Evolutionary conservation across 2,329 filamentous ascomycete genomes (phyloP).

Genomic region (Paecilomyces sp.): DNA sequence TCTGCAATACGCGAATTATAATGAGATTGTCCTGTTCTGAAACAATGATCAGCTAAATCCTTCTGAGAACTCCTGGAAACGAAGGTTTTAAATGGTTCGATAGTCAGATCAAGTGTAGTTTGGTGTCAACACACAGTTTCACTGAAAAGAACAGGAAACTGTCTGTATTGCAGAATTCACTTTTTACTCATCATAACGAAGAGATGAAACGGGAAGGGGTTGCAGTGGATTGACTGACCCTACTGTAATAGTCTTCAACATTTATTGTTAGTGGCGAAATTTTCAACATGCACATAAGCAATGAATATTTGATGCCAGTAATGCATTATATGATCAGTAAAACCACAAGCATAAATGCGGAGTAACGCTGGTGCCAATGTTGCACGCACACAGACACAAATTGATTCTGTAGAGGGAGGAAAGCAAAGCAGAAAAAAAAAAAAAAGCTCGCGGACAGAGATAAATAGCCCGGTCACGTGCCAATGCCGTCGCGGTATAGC

Average conservation of each 20-base stretch:
- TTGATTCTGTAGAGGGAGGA: not conserved
- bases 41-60: not conserved
- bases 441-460: not conserved
- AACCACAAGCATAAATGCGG: not conserved
- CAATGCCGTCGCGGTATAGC: not conserved
- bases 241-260: not conserved
- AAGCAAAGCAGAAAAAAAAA: conserved; percentile 2
- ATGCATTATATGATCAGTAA: not conserved
- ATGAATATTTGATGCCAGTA: not conserved
- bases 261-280: not conserved
- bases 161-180: conserved; percentile 43
- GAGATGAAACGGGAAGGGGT: not conserved
- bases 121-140: conserved; percentile 37
- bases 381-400: not conserved
- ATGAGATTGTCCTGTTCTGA: not conserved
- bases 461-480: conserved; percentile 19
- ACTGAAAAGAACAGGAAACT: conserved; percentile 26
- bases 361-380: not conserved
- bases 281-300: not conserved
- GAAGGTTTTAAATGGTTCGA: conserved; percentile 2
- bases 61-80: not conserved
- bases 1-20: not conserved
- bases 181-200: conserved; percentile 29
- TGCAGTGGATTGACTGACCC: conserved; percentile 4
- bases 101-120: conserved; percentile 41